Conservation (phyloP, 805 yeast genomes). For the Maudiozyma saulgeensis region DNA sequence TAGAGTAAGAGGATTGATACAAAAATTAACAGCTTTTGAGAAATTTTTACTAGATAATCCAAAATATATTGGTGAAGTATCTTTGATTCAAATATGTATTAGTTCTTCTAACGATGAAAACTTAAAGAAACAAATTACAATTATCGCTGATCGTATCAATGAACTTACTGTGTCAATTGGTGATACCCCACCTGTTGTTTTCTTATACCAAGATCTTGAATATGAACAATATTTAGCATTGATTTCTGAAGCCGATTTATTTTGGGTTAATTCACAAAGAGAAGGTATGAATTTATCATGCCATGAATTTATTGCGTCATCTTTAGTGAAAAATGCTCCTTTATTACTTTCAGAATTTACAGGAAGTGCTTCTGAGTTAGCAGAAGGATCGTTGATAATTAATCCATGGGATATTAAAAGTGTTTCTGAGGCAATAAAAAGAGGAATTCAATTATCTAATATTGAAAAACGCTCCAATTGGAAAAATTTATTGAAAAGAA, state of each 20-base stretch:
- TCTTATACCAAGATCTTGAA: constrained; percentile 79
- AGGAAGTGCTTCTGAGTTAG: constrained; percentile 78
- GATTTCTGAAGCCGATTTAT: constrained; percentile 74
- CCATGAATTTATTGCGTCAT: constrained; percentile 82
- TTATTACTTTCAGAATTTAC: constrained; percentile 85
- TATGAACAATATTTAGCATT: constrained; percentile 85
- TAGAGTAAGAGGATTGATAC: constrained; percentile 76
- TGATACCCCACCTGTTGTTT: constrained; percentile 70
- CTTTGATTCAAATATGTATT: constrained; percentile 73
- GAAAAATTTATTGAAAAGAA: constrained; percentile 47
- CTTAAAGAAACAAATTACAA: constrained; percentile 61
- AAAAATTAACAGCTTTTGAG: constrained; percentile 81
- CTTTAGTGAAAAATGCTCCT: constrained; percentile 64
- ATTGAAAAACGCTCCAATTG: constrained; percentile 52
- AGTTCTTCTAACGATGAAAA: constrained; percentile 50
- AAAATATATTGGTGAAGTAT: constrained; percentile 54
- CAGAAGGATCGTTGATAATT: constrained; percentile 59
- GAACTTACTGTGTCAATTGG: constrained; percentile 64
- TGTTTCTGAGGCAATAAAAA: constrained; percentile 50
- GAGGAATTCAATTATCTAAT: constrained; percentile 51
- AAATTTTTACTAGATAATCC: constrained; percentile 65
- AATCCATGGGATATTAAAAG: constrained; percentile 84
- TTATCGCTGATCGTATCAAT: constrained; percentile 78
- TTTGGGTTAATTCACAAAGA: constrained; percentile 83
- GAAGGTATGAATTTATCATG: constrained; percentile 97